Percentiles rank a stretch among this genome's conserved stretches.
Evolutionary conservation across 2,329 filamentous ascomycete genomes (phyloP).

Genomic region (Capronia americana): DNA sequence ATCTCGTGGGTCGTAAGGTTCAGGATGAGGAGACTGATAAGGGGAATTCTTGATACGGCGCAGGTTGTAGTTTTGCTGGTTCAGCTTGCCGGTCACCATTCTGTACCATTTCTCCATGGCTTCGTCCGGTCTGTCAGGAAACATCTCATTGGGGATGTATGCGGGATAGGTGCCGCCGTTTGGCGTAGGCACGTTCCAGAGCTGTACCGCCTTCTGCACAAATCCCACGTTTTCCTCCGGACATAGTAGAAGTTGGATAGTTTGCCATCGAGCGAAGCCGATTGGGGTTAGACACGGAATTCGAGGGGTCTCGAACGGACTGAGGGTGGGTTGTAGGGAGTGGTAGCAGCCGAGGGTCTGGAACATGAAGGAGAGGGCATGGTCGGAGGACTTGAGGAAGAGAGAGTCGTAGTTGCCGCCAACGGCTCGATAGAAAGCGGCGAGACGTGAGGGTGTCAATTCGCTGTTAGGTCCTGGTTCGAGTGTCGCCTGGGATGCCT

Average conservation of each 20-base stretch:
- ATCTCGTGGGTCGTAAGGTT: conserved; percentile 32
- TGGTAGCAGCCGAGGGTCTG: conserved; percentile 90
- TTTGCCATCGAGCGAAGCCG: conserved; percentile 94
- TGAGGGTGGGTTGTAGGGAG: conserved; percentile 73
- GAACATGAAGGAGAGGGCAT: conserved; percentile 89
- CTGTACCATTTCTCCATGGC: conserved; percentile 90
- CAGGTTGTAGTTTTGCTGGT: conserved; percentile 62
- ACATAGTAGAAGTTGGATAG: conserved; percentile 83
- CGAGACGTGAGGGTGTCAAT: conserved; percentile 70
- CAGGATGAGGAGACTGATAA: conserved; percentile 43
- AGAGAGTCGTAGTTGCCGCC: conserved; percentile 79
- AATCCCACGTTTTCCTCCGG: conserved; percentile 88
- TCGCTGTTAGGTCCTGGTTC: conserved; percentile 45
- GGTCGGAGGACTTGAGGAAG: conserved; percentile 75
- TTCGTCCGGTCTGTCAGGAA: conserved; percentile 74
- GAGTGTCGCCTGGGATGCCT: conserved; percentile 30
- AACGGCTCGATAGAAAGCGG: conserved; percentile 76
- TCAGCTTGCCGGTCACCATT: conserved; percentile 72
- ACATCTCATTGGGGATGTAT: conserved; percentile 69
- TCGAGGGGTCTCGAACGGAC: conserved; percentile 74
- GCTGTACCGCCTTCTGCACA: conserved; percentile 77
- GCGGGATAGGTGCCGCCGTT: conserved; percentile 68
- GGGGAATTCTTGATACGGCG: conserved; percentile 45
- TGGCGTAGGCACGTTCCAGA: conserved; percentile 78
- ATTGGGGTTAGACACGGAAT: conserved; percentile 81